phyloP scores from a whole-genome alignment of 148 eudicot species.

The Rhododendron williamsianum region DNA sequence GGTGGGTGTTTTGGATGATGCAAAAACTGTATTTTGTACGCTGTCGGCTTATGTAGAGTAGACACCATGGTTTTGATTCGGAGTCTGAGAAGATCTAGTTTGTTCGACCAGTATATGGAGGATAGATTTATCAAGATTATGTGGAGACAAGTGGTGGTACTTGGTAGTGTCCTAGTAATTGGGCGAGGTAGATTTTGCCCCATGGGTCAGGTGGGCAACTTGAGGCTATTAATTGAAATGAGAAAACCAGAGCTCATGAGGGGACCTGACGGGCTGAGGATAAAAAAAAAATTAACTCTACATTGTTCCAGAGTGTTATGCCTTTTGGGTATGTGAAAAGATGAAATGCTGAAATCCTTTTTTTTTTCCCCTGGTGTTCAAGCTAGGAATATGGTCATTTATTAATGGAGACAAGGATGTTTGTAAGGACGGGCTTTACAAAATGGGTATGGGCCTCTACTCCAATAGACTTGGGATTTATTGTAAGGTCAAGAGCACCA shows the following conservation, averaged over 20 bases:
- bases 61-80: background rate
- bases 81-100: background rate
- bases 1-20: background rate
- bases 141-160: background rate
- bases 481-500: background rate
- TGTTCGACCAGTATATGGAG: background rate
- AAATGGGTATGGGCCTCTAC: background rate
- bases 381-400: background rate
- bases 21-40: background rate
- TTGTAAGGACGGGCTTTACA: background rate
- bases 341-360: background rate
- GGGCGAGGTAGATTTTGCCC: background rate
- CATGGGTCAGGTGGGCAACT: background rate
- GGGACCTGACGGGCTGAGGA: background rate
- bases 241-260: background rate
- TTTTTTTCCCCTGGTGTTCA: background rate
- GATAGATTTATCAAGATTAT: background rate
- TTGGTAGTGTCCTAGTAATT: background rate
- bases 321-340: background rate
- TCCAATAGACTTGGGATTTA: background rate
- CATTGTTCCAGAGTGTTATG: background rate
- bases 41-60: background rate
- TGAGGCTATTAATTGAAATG: background rate
- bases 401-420: background rate
- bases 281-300: background rate